Evolutionary conservation across 1,284 basidiomycete species (phyloP), one percentile per base, ranked within the genome.

Genomic region (Limonomyces culmigenus): DNA sequence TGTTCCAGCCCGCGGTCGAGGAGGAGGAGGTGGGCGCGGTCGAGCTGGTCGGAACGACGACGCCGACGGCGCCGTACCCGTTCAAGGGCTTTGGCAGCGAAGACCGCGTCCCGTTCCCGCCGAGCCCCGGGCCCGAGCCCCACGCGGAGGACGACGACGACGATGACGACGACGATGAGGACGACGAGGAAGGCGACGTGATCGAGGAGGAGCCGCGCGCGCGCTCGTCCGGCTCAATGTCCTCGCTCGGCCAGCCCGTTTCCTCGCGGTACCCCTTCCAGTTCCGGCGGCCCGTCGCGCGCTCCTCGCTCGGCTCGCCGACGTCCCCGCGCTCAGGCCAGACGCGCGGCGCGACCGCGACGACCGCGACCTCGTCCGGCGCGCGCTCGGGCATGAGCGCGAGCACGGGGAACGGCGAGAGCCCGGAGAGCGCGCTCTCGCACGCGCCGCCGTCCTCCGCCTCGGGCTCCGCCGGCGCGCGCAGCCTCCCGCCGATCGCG

Each of bases 241-340:
- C 79, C 4, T 77, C 74, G 45, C 64, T 85, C 4, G 81, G 80
- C 2, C 73, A 75, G n/a, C 80, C 78, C 1, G 60, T 85, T 36
- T 51, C 55, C 14, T 71, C 74, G 4, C 65, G 74, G 1, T 79
- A 77, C 49, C 79, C 76, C 3, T 79, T 81, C 63, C 62, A 69
- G 39, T 69, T 70, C 55, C 67, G 73, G 18, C 62, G 63, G 6
- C 70, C 70, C 15, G 34, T 39, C 21, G 16, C 18, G 19, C 16
- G n/a, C n/a, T n/a, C n/a, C n/a, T n/a, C 35, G 34, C 18, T 29
- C 23, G 27, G 25, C 10, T n/a, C 10, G 10, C 25, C 8, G 25
- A 27, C 10, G 10, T 27, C n/a, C 25, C n/a, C 25, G 25, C 8
- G 10, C 10, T 8, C 25, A n/a, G 25, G 25, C 13, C n/a, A n/a